Evolutionary conservation across 768 basidiomycete species (phyloP), one percentile per base, ranked within the genome.

Genomic region (Trichaptum fuscoviolaceum): DNA sequence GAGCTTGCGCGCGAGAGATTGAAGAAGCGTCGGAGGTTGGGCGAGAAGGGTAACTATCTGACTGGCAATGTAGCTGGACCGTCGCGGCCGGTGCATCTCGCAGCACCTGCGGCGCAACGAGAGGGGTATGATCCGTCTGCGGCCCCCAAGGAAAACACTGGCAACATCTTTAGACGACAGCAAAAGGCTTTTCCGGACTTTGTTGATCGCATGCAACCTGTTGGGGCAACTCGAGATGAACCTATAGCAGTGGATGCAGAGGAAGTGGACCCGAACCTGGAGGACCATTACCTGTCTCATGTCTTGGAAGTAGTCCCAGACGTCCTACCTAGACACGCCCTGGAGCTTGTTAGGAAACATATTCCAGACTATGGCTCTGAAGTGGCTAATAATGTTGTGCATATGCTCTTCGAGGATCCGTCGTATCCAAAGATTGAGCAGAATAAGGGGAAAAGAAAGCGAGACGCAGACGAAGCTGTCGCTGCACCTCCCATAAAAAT

Each of bases 301-400:
- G 80, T 91, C 34, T 77, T 89, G 42, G 89, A 91, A 70, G 83
- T 93, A 59, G 74, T 92, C 15, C 91, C 91, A 0, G 89, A 92
- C 69, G 88, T 91, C 25, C 80, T 83, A 24, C 85, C 87, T 0
- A 77, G 80, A 2, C 82, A 91, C 69, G 83, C 82, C 15, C 72
- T 80, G 25, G 68, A 73, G 1, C 83, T 91, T 35, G 71, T 91
- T 34, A 75, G 79, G 42, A 72, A 79, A 58, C 77, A 83, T 67
- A 72, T 83, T 30, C 75, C 78, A 4, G 70, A 75, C 4, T 75
- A 78, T 58, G 65, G 70, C 4, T 77, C 78, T 0, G 69, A 77
- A 17, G 81, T 84, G 57, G 79, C 86, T 42, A 83, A 89, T 70
- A 74, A 75, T 7, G 83, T 89, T 0, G 69, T 93, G 9, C 85